Evolutionary conservation across 148 eudicot genomes (phyloP).

Genomic region (Rhododendron vialii): DNA sequence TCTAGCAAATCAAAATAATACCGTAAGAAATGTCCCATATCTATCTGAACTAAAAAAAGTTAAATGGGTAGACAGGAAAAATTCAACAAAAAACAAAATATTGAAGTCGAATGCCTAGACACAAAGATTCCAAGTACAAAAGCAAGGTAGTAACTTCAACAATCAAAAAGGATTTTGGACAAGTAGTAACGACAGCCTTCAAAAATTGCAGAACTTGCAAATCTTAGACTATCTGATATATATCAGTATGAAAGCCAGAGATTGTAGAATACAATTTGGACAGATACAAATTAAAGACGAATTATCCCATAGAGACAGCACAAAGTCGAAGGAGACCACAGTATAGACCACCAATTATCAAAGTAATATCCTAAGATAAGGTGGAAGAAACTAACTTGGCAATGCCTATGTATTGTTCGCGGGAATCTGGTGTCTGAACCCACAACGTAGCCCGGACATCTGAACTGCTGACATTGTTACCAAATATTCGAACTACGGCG

Average conservation of each 20-base stretch:
- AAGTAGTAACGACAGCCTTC: neutral
- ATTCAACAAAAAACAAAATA: neutral
- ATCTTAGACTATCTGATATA: neutral
- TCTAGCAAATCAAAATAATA: neutral
- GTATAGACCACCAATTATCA: neutral
- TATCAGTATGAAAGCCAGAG: neutral
- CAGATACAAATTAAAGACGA: neutral
- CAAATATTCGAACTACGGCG: constrained; percentile 75
- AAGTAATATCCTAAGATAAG: neutral
- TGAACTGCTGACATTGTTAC: constrained; percentile 59
- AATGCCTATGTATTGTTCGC: constrained; percentile 81
- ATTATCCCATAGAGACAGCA: neutral
- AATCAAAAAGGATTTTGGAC: neutral
- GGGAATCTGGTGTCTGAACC: constrained; percentile 65
- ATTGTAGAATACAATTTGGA: neutral
- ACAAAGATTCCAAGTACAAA: neutral
- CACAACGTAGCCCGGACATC: constrained; percentile 68
- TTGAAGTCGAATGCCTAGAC: neutral
- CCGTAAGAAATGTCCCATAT: neutral
- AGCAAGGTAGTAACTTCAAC: neutral
- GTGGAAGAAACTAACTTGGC: constrained; percentile 47
- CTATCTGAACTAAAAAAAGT: neutral
- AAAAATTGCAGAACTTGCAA: neutral
- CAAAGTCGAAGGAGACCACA: neutral
- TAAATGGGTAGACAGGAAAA: neutral